These are phyloP conservation scores for Populus hybrid DNA, from an alignment of 441 rosid genomes.

Conservation along the genomic window DNA sequence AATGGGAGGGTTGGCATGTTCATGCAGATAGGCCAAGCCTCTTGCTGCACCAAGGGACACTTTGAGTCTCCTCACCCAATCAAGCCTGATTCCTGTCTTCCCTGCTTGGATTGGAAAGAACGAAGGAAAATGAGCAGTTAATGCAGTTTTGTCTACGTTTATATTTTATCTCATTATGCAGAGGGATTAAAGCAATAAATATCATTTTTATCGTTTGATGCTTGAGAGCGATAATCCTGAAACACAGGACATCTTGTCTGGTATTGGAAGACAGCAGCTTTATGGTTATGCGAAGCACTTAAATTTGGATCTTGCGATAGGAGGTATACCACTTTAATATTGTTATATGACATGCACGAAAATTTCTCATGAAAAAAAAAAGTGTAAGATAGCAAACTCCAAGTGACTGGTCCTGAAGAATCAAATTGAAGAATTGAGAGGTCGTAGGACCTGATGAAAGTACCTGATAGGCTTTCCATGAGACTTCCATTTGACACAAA, in stretches of 20 bases:
- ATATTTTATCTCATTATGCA: not conserved
- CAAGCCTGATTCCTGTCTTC: conserved; percentile 61
- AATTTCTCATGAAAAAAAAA: too few species aligned
- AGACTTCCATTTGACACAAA: conserved; percentile 68
- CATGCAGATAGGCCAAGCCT: conserved; percentile 75
- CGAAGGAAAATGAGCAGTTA: not conserved
- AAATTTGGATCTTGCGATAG: too few species aligned
- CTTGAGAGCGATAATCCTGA: too few species aligned
- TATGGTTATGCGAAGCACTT: too few species aligned
- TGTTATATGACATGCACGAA: too few species aligned
- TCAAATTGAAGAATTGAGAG: not conserved
- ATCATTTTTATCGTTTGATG: too few species aligned
- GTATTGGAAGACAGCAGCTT: too few species aligned
- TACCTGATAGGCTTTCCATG: conserved; percentile 71
- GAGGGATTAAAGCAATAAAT: not conserved
- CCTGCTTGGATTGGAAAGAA: conserved; percentile 38
- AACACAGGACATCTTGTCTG: too few species aligned
- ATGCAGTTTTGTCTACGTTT: not conserved
- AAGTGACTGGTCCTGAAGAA: not conserved
- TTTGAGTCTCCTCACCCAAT: conserved; percentile 69
- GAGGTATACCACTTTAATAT: too few species aligned
- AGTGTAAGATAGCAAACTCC: too few species aligned
- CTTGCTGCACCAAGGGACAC: conserved; percentile 67
- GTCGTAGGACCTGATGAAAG: not conserved
- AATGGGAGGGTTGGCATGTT: conserved; percentile 79